phyloP scores from a whole-genome alignment of 768 basidiomycete genomes.

The Russula lepida region DNA sequence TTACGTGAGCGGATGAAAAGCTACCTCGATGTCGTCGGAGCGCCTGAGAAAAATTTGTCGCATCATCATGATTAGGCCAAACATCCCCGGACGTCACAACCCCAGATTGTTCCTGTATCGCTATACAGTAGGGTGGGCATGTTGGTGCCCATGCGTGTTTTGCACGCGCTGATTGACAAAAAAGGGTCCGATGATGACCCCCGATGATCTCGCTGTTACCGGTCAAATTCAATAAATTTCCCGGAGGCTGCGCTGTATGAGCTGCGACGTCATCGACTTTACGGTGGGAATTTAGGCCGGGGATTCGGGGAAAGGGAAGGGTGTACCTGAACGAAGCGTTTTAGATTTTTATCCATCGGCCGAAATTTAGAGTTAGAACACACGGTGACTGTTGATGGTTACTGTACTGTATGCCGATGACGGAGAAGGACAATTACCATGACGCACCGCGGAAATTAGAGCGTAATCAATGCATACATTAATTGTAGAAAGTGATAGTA shows the following conservation, averaged over 20 bases:
- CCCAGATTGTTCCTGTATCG: not conserved
- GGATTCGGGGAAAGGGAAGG: not conserved
- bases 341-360: not conserved
- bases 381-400: not conserved
- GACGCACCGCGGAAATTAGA: not conserved
- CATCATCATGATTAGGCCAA: not conserved
- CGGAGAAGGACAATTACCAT: not conserved
- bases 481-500: not conserved
- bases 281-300: not conserved
- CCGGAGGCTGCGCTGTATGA: not conserved
- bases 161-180: not conserved
- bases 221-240: not conserved
- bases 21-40: not conserved
- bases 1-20: not conserved
- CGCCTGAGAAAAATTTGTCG: not conserved
- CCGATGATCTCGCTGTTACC: not conserved
- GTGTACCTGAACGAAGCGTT: not conserved
- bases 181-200: not conserved
- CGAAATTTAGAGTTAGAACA: not conserved
- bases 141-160: not conserved
- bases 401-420: not conserved
- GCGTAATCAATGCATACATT: not conserved
- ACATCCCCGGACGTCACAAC: not conserved
- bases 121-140: not conserved
- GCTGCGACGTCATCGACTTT: not conserved